Base-by-base conservation (phyloP, 2,329 filamentous ascomycete species). In the Calonectria multiphialidica region DNA sequence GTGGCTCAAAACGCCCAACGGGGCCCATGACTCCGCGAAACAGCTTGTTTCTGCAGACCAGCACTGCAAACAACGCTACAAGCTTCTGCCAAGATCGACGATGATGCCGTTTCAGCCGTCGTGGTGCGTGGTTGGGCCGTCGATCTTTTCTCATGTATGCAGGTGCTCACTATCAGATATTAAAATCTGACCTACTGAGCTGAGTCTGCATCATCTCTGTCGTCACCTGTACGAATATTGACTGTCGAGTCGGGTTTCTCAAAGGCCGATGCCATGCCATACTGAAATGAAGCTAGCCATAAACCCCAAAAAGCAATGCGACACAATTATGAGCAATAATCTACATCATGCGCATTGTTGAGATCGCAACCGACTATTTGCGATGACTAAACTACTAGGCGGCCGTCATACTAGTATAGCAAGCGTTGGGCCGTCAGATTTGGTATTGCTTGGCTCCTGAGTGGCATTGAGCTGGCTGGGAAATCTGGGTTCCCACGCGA, bases 41-140 rank as follows among this genome's bases (percentile, higher is more conserved):
- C 49, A 33, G 28, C 53, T 40, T 59, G 35, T 7, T 59, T 21
- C 53, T 59, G 53, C 53, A 25, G 35, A 28, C 65, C 57, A 62
- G 45, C 53, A 40, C 21, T 25, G 33, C 37, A 45, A 37, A 57
- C 23, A 66, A 37, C 33, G n/a, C 33, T 15, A n/a, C 53, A 18
- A 28, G 59, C 28, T 57, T 28, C 23, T n/a, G 59, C 59, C 47
- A 64, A 64, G 59, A 69, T 55, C 47, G 40, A 47, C 47, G 2
- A 18, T 23, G 37, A 16, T 64, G 40, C 40, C 49, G 40, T 37
- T 49, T 64, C 49, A 64, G 59, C 47, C 37, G 57, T 45, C 55
- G 45, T 25, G 45, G 37, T 33, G 66, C 35, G 53, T 40, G 33
- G 53, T 59, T 62, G 35, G 47, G 15, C 50, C 25, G 47, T 55